Evolutionary conservation across 768 basidiomycete species (phyloP), one percentile per base, ranked within the genome.

Genomic region (Amanita jacksonii): DNA sequence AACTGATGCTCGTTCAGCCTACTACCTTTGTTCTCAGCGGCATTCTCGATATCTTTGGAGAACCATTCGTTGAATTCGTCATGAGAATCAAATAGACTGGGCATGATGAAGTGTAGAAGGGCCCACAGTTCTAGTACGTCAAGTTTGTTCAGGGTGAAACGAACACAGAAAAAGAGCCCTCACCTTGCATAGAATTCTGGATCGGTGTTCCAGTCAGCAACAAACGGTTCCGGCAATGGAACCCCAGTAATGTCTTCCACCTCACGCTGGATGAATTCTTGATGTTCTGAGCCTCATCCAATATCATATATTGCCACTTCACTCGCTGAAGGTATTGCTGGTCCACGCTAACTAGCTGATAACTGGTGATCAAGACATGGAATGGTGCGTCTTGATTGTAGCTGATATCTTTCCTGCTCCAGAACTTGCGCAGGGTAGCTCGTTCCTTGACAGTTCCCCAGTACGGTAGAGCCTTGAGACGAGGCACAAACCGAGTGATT

Each of bases 21-120:
- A 61, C 84, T 81, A 4, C 86, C 88, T 54, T 89, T 87, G 58
- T 91, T 92, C 61, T 91, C 92, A 4, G 75, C 75, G 13, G 89
- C 90, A 57, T 87, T 93, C 67, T 99, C 96, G 43, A 98, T 97
- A 56, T 97, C 96, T 63, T 97, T 96, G 8, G 94, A 96, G 62
- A 99, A 99, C 96, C 96, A 99, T 61, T 98, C 94, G 58, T 86
- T 91, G 70, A 99, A 99, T 64, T 99, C 96, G 57, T 98, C 93
- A 56, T 98, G 93, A 10, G 93, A 97, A 61, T 98, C 96, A 62
- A 99, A 99, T 43, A 99, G 69, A 59, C 88, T 93, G 2, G 96
- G 96, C 96, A 99, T 99, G 67, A 99, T 98, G 69, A 99, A 99
- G 61, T 99, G 96, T 33, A 99, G 70, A 47, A 99, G 70, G 1